Base-by-base conservation (phyloP, 495 filamentous ascomycete species). In the Thermothielavioides terrestris region DNA sequence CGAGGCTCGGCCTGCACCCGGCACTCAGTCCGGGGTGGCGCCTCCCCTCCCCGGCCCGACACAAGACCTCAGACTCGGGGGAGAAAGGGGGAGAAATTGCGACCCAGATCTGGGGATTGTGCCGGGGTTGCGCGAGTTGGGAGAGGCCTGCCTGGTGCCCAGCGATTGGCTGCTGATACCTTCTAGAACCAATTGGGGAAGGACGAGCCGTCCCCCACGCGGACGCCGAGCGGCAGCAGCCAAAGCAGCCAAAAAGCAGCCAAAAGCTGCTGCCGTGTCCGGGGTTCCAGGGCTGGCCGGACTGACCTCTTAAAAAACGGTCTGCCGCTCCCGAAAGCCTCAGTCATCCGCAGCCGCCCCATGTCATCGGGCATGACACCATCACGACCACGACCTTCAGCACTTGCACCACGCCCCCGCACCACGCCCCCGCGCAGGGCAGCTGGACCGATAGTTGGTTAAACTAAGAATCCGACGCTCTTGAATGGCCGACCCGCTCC, bases 111-210 rank as follows among this genome's bases (percentile, higher is more conserved):
- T 43, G 49, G 38, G 37, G 38, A 22, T 21, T 31, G 31, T 15
- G 31, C 42, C 44, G 32, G 42, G 42, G 42, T 48, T 25, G 32
- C 43, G 49, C 41, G 46, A 46, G 41, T 22, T 37, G 30, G 34
- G 28, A 45, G 32, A 41, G 26, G 46, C 18, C 35, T 50, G 48
- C 23, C 49, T 52, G 52, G 11, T 39, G 28, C 21, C 39, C 27
- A 10, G 35, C 37, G 25, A 56, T 52, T 56, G 54, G 49, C 43
- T 38, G 30, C 26, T 7, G 22, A 36, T 10, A 11, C 34, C 47
- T 55, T 55, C 53, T 47, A 55, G 53, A 55, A 55, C 53, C 46
- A 42, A 55, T 55, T 55, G 42, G 53, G 46, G 53, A 50, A 50
- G 41, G 26, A 54, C 23, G 26, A 23, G n/a, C n/a, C n/a, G n/a